A percentile compares a stretch with the other conserved stretches of the same genome.
Evolutionary conservation across 2,329 filamentous ascomycete genomes (phyloP).

Genomic region (Fusarium goolgardi): DNA sequence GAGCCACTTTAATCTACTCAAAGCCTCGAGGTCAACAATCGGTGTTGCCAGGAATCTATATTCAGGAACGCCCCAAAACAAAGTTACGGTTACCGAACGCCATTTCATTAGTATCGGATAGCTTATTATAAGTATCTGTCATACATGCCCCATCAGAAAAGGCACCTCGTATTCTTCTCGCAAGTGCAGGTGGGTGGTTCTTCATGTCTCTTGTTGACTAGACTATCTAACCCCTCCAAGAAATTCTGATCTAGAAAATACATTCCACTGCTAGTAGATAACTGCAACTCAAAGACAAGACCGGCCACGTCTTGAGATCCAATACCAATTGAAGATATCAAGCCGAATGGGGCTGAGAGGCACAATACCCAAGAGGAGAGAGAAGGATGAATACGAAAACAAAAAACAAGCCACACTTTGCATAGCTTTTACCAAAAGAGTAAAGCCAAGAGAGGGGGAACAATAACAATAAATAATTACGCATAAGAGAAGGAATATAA

Average conservation of each 20-base stretch:
- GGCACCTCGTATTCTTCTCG: slow-evolving; percentile 7
- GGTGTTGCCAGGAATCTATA: background rate
- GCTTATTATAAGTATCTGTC: slow-evolving; percentile 13
- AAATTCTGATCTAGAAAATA: background rate
- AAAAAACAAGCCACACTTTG: background rate
- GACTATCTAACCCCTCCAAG: background rate
- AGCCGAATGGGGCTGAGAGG: background rate
- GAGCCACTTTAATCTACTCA: slow-evolving; percentile 4
- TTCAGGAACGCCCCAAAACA: slow-evolving; percentile 29
- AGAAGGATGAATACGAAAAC: slow-evolving; percentile 5
- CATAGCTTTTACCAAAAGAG: background rate
- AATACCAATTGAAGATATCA: background rate
- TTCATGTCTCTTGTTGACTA: background rate
- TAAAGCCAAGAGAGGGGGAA: background rate
- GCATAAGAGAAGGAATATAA: background rate
- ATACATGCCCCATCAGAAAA: slow-evolving; percentile 1
- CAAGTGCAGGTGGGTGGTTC: background rate
- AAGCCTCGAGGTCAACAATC: slow-evolving; percentile 3
- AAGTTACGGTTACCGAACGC: slow-evolving; percentile 25
- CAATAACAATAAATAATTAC: background rate
- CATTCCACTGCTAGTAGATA: background rate
- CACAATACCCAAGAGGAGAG: background rate
- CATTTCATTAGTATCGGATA: slow-evolving; percentile 14
- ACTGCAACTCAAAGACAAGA: background rate
- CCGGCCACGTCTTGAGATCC: background rate